Conservation (phyloP, 2,329 filamentous ascomycete species). For the Trichophyton benhamiae region DNA sequence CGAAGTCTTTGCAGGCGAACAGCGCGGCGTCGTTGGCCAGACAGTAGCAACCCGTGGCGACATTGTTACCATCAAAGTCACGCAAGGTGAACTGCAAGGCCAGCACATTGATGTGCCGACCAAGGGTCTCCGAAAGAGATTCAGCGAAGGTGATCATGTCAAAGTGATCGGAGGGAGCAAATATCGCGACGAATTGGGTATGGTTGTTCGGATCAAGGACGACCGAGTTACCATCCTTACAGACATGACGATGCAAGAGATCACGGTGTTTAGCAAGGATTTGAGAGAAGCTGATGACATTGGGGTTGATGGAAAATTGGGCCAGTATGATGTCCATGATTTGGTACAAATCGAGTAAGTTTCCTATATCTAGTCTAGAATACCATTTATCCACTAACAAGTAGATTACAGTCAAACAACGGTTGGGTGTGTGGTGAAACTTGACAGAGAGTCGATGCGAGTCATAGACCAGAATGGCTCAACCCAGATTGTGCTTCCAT, state of each 20-base stretch:
- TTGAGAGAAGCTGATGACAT: constrained; percentile 85
- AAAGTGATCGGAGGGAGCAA: constrained; percentile 95
- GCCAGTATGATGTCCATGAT: constrained; percentile 84
- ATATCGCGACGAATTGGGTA: constrained; percentile 89
- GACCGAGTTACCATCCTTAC: constrained; percentile 87
- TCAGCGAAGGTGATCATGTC: constrained; percentile 89
- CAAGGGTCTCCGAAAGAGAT: constrained; percentile 83
- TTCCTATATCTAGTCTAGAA: not conserved
- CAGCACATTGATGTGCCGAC: constrained; percentile 86
- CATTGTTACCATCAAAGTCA: constrained; percentile 79
- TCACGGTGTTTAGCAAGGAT: constrained; percentile 97
- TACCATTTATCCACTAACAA: not conserved
- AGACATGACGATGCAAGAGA: constrained; percentile 83
- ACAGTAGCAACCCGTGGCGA: constrained; percentile 78
- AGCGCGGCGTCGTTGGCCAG: constrained; percentile 77
- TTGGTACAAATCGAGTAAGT: constrained; percentile 78
- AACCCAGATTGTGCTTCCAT: constrained; percentile 69
- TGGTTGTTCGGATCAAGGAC: constrained; percentile 86
- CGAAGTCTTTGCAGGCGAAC: constrained; percentile 90
- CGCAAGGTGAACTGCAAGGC: constrained; percentile 67
- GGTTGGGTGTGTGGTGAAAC: constrained; percentile 85
- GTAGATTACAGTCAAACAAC: constrained; percentile 52
- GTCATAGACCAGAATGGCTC: constrained; percentile 86
- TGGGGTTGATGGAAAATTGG: constrained; percentile 67
- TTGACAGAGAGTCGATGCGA: constrained; percentile 82